Conservation (phyloP, 2,329 filamentous ascomycete genomes). For the Mycosphaerella sp. region DNA sequence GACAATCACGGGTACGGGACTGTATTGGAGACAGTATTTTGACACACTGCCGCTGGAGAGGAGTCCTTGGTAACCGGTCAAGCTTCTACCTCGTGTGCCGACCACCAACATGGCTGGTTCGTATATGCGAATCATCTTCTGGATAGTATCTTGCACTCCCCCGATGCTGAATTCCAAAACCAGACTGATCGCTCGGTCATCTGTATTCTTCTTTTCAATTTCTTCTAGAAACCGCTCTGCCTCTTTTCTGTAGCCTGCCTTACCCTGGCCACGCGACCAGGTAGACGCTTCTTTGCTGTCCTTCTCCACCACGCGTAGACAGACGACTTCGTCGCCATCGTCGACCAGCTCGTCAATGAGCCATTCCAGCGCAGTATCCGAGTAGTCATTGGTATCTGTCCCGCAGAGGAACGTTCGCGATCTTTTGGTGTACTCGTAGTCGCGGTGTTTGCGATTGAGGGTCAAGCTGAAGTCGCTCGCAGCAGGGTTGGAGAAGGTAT, state of each 20-base stretch:
- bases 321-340: conserved; percentile 89
- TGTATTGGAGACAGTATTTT: conserved; percentile 92
- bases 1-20: conserved; percentile 86
- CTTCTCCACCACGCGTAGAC: conserved; percentile 79
- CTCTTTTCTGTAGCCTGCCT: conserved; percentile 60
- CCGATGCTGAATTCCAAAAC: conserved; percentile 83
- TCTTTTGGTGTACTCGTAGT: conserved; percentile 71
- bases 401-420: conserved; percentile 87
- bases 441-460: conserved; percentile 76
- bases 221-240: conserved; percentile 66
- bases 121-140: conserved; percentile 85
- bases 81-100: conserved; percentile 74
- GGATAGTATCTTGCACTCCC: conserved; percentile 84
- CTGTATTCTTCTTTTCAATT: conserved; percentile 72
- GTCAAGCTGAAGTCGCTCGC: conserved; percentile 70
- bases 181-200: conserved; percentile 77
- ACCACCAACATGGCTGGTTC: conserved; percentile 88
- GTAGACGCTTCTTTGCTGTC: conserved; percentile 58
- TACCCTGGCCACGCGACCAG: conserved; percentile 43
- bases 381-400: conserved; percentile 85
- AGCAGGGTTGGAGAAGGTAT: conserved; percentile 63
- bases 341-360: conserved; percentile 86
- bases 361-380: conserved; percentile 88
- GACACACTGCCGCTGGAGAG: conserved; percentile 77
- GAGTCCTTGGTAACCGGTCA: conserved; percentile 79